Conservation (phyloP, 2,329 filamentous ascomycete species). For the Neophaeococcomyces mojaviensis region DNA sequence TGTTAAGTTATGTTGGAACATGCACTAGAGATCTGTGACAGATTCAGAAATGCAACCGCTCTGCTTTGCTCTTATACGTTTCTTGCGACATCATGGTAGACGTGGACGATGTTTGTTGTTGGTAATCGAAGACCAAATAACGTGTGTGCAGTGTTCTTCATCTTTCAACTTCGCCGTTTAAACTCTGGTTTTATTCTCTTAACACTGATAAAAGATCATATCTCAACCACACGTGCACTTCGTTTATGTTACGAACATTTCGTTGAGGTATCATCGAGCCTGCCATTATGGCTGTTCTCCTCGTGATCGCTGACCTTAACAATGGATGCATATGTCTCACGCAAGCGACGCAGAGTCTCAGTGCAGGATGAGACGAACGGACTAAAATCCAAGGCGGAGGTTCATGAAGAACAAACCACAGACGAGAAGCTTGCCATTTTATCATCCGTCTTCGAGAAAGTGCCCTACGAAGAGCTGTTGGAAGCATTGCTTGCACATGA, state of each 20-base stretch:
- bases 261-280: not conserved
- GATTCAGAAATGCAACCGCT: too few relatives aligned
- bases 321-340: conserved; percentile 36
- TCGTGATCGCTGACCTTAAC: not conserved
- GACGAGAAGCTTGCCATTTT: conserved; percentile 83
- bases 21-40: too few relatives aligned
- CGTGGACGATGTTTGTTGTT: too few relatives aligned
- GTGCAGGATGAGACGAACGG: conserved; percentile 5
- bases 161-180: not conserved
- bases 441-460: conserved; percentile 62
- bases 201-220: not conserved
- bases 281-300: too few relatives aligned
- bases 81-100: too few relatives aligned
- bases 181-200: too few relatives aligned
- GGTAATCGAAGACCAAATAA: too few relatives aligned
- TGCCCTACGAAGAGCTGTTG: conserved; percentile 61
- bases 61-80: too few relatives aligned
- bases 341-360: conserved; percentile 28
- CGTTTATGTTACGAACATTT: not conserved
- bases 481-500: conserved; percentile 71
- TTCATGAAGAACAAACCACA: conserved; percentile 65
- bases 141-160: not conserved
- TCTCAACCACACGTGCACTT: not conserved
- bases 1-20: not conserved
- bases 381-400: not conserved